These are phyloP conservation scores for Mrakia blollopis DNA, from an alignment of 768 basidiomycete species.

Conservation along the genomic window DNA sequence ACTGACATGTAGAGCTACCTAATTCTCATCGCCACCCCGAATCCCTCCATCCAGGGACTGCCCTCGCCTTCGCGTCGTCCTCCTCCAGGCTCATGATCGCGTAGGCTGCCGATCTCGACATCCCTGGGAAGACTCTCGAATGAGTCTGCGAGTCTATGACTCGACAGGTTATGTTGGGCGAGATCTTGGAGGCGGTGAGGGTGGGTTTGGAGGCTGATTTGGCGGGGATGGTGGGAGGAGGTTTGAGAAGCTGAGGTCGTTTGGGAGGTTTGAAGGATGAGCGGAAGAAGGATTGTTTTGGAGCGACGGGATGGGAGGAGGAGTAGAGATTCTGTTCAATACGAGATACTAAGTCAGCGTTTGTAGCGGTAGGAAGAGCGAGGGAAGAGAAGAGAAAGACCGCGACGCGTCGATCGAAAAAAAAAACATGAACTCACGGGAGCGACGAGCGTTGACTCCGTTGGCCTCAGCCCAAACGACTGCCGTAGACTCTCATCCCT, in stretches of 20 bases:
- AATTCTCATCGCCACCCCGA: background rate
- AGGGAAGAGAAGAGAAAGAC: background rate
- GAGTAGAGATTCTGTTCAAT: too few relatives aligned
- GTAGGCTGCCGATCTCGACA: background rate
- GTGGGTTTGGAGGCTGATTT: background rate
- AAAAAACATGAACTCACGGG: background rate
- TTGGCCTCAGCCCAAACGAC: too few relatives aligned
- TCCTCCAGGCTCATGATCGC: slow-evolving; percentile 7
- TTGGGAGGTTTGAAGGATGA: background rate
- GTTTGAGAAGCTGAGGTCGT: background rate
- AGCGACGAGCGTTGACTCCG: background rate
- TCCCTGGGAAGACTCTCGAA: background rate
- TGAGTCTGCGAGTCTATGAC: background rate
- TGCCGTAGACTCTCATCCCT: background rate
- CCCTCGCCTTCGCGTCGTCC: slow-evolving; percentile 6
- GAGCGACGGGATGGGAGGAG: too few relatives aligned
- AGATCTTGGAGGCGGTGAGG: background rate
- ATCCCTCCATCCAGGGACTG: background rate
- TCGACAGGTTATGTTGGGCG: background rate
- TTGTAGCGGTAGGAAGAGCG: background rate
- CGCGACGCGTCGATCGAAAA: too few relatives aligned
- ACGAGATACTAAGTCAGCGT: background rate
- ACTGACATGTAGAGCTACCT: too few relatives aligned
- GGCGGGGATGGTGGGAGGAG: background rate
- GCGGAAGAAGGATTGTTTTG: too few relatives aligned